phyloP scores from a whole-genome alignment of 2,329 filamentous ascomycete species.

The Sphaerulina musiva region DNA sequence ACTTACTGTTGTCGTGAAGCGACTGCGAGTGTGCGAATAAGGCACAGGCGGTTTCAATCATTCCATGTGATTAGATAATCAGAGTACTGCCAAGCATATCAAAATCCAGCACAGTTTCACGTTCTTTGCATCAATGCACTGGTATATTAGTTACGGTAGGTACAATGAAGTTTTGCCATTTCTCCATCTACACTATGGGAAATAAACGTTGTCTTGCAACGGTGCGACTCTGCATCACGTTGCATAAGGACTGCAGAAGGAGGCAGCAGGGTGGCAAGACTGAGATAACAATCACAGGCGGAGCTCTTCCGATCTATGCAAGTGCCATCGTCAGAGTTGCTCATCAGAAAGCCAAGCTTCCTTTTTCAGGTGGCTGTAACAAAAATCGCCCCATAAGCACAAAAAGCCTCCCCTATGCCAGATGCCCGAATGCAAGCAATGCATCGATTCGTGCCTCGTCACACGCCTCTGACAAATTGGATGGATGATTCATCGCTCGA shows the following conservation, averaged over 20 bases:
- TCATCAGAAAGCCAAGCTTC: background rate
- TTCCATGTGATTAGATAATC: background rate
- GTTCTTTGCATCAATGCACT: too few species aligned
- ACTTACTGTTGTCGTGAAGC: background rate
- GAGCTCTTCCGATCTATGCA: background rate
- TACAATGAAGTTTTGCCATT: background rate
- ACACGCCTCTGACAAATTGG: background rate
- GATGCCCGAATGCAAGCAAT: slow-evolving; percentile 7
- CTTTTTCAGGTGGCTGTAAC: slow-evolving; percentile 6
- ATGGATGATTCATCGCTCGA: background rate
- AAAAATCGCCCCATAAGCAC: background rate
- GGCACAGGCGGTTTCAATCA: background rate
- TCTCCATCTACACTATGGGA: background rate
- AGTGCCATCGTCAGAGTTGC: background rate
- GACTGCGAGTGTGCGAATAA: background rate
- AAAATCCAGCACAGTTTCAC: background rate
- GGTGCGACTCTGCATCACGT: background rate
- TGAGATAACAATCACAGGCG: background rate
- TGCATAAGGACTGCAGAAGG: background rate
- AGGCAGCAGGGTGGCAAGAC: background rate
- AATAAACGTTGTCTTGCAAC: background rate
- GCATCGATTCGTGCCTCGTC: slow-evolving; percentile 2
- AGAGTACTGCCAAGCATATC: background rate
- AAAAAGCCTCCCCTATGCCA: slow-evolving; percentile 13
- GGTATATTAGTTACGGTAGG: too few species aligned